Base-by-base conservation (phyloP, 1,139 yeast genomes). In the Suhomyces atakaporum region DNA sequence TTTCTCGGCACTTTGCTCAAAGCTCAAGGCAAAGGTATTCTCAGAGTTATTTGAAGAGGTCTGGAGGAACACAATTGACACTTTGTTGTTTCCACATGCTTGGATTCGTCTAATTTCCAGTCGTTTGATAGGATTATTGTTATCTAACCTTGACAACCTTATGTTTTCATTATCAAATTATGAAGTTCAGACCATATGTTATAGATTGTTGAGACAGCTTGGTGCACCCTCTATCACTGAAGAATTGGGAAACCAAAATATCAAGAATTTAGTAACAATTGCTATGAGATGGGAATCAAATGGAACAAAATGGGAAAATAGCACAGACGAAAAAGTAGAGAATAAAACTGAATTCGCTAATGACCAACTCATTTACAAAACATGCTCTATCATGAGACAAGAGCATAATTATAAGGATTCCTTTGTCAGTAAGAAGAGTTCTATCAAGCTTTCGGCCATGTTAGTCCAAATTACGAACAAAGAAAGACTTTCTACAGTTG, bases 41-140 rank as follows among this genome's bases (percentile, higher is more conserved):
- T 35, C 43, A 2, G 40, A 39, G 2, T 39, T 37, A 6, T 72
- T 59, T 47, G 66, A 59, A 24, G 31, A 29, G 1, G 49, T 76
- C 9, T 84, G 94, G 92, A 52, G 56, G 9, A 59, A 63, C 14
- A 63, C 84, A 5, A 68, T 79, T 19, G 73, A 72, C 9, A 64
- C 80, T 16, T 66, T 89, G 43, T 65, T 90, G 35, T 92, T 78
- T 58, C 97, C 97, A 2, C 97, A 90, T 58, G 74, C 95, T 0
- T 90, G 97, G 97, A 84, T 90, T 9, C 78, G 97, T 52, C 68
- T 85, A 38, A 67, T 77, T 4, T 65, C 95, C 0, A 66, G 84
- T n/a, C 70, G 90, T 35, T 65, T 88, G 31, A 58, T 81, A 26
- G 80, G 82, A 1, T 54, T 64, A 3, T 56, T 83, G 31, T 62